Percentiles rank a stretch among this genome's conserved stretches.
Evolutionary conservation across 73 alveolate species (phyloP).

Genomic region (Durusdinium trenchii): DNA sequence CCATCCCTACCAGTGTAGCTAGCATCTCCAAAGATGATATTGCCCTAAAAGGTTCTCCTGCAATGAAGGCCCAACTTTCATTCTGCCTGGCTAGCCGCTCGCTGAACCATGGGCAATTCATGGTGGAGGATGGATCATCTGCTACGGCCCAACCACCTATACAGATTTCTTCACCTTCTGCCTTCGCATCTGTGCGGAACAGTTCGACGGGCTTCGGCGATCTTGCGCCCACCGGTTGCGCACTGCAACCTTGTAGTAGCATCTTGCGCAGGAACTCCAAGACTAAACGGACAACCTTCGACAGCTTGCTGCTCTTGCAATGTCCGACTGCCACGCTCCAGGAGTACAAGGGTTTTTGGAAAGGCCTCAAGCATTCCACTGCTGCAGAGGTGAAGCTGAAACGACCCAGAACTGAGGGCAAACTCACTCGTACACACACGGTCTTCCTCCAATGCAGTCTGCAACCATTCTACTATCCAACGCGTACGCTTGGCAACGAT

Average conservation of each 20-base stretch:
- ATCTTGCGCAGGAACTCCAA: neutral
- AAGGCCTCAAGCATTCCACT: neutral
- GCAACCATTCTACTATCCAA: too few relatives aligned
- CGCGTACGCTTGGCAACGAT: too few relatives aligned
- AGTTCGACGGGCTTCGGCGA: neutral
- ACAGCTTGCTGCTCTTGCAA: neutral
- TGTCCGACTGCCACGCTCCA: too few relatives aligned
- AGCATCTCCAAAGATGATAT: too few relatives aligned
- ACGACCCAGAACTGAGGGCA: neutral
- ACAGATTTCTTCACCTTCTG: neutral
- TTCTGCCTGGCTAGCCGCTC: too few relatives aligned
- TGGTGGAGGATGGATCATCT: too few relatives aligned
- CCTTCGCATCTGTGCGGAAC: constrained; percentile 51
- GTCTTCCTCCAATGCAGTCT: too few relatives aligned
- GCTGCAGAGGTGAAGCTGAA: neutral
- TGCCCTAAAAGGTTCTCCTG: too few relatives aligned
- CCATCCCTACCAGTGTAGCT: too few relatives aligned
- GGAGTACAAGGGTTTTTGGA: constrained; percentile 35
- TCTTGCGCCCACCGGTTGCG: neutral
- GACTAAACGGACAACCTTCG: neutral
- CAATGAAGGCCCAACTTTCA: too few relatives aligned
- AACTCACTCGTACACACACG: neutral
- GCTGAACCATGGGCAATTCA: too few relatives aligned
- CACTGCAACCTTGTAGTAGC: neutral
- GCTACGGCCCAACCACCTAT: constrained; percentile 6